A percentile compares a stretch with the other conserved stretches of the same genome.
These are phyloP conservation scores for Lachnellula occidentalis DNA, from an alignment of 2,329 filamentous ascomycete species.

Conservation along the genomic window DNA sequence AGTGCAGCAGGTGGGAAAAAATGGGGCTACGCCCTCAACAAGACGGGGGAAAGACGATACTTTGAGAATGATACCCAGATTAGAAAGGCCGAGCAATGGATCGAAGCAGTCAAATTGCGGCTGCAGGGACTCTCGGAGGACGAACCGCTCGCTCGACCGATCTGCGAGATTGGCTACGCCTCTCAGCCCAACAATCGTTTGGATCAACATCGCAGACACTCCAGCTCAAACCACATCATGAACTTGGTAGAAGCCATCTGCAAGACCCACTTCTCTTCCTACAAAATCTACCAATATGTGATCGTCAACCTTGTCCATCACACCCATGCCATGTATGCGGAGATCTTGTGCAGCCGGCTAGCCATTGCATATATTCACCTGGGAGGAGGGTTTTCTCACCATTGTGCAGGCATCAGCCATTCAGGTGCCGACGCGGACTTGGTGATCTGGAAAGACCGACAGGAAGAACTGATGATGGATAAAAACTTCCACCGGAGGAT, in stretches of 20 bases:
- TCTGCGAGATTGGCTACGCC: background rate
- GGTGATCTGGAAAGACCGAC: too few species aligned
- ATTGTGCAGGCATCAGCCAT: background rate
- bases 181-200: background rate
- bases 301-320: background rate
- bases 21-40: background rate
- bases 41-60: background rate
- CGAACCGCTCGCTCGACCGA: background rate
- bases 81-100: background rate
- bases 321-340: background rate
- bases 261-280: background rate
- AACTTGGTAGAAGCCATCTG: background rate
- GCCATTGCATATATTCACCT: background rate
- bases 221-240: background rate
- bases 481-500: too few species aligned
- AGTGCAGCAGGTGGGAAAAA: background rate
- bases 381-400: background rate
- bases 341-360: background rate
- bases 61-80: background rate
- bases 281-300: background rate
- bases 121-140: background rate
- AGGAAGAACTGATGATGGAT: too few species aligned
- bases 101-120: background rate
- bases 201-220: background rate
- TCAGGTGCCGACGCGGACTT: background rate